A percentile compares a stretch with the other conserved stretches of the same genome.
These are phyloP conservation scores for Mayamaea pseudoterrestris DNA, from an alignment of 108 stramenopile species.

Conservation along the genomic window DNA sequence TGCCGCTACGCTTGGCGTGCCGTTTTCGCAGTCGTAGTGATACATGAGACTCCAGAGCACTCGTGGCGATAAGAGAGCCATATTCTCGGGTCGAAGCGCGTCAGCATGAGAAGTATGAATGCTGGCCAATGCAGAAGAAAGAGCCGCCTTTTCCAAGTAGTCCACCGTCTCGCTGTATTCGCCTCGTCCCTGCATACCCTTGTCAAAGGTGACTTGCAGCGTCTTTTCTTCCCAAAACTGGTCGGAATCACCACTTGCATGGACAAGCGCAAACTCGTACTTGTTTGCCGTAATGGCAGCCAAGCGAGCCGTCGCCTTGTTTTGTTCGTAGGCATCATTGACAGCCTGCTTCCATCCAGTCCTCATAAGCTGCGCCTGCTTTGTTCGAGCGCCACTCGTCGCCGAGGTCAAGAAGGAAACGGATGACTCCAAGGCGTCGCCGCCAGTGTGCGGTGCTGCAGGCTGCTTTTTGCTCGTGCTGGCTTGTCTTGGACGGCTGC, in stretches of 20 bases:
- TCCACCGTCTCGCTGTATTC: constrained; percentile 51
- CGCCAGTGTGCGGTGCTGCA: neutral
- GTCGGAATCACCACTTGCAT: neutral
- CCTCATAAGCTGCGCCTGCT: constrained; percentile 46
- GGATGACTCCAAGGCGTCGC: constrained; percentile 48
- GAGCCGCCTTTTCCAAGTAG: constrained; percentile 42
- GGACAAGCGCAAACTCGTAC: constrained; percentile 1
- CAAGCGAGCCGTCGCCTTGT: constrained; percentile 47
- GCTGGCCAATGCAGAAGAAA: constrained; percentile 43
- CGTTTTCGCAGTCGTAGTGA: neutral
- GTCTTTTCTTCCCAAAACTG: constrained; percentile 9
- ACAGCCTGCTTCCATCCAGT: constrained; percentile 74
- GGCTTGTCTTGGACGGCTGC: neutral
- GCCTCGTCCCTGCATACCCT: constrained; percentile 64
- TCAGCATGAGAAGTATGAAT: constrained; percentile 46
- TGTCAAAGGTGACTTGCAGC: constrained; percentile 36
- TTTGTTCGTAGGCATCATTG: constrained; percentile 61
- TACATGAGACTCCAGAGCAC: constrained; percentile 46
- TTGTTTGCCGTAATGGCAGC: constrained; percentile 39
- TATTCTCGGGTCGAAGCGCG: constrained; percentile 49
- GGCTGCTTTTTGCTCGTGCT: neutral
- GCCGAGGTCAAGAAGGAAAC: constrained; percentile 44
- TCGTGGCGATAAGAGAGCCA: constrained; percentile 63
- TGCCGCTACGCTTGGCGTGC: constrained; percentile 11
- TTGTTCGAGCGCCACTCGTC: constrained; percentile 21